Base-by-base conservation (phyloP, 768 basidiomycete species). In the Tricholoma bakamatsutake region DNA sequence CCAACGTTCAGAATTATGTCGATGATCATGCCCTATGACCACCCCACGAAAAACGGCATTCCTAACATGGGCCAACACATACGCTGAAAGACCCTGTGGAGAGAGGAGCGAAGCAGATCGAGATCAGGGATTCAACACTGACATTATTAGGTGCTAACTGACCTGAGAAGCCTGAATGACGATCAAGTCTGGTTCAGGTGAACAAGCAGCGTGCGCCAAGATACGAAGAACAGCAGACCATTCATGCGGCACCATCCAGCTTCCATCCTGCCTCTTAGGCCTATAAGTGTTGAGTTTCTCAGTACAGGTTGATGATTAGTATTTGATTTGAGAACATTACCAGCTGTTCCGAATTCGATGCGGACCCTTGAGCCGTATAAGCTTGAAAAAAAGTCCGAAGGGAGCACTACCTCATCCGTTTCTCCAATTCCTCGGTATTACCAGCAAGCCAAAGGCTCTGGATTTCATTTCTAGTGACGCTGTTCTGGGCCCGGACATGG, bases 221-320 rank as follows among this genome's bases (percentile, higher is more conserved):
- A 49, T 17, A 7, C 28, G 13, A 34, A 24, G 17, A 34, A 13
- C 5, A 5, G 55, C 62, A 9, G 18, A 77, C 79, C 90, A 65
- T 95, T 95, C 90, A 95, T 93, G 54, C 88, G 80, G n/a, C 88
- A 79, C 81, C 87, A 93, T 1, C 93, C 93, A 7, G 91, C 91
- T 61, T 89, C 87, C 93, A 95, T 94, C 59, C 72, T 77, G 1
- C 85, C 90, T 62, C 90, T 75, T 18, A 93, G 73, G 52, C 91
- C 91, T 88, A 59, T 4, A 34, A 34, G 17, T 50, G 5, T 52
- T 34, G 28, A 28, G 58, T 50, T 31, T 30, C 4, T 60, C 27
- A 52, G 21, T 17, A 11, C 15, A n/a, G 28, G 30, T n/a, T 30
- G 3, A 17, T 8, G 4, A 7, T 45, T 45, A 3, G 6, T 24